Evolutionary conservation across 1,284 basidiomycete species (phyloP), one percentile per base, ranked within the genome.

Genomic region (Clitocybe nebularis): DNA sequence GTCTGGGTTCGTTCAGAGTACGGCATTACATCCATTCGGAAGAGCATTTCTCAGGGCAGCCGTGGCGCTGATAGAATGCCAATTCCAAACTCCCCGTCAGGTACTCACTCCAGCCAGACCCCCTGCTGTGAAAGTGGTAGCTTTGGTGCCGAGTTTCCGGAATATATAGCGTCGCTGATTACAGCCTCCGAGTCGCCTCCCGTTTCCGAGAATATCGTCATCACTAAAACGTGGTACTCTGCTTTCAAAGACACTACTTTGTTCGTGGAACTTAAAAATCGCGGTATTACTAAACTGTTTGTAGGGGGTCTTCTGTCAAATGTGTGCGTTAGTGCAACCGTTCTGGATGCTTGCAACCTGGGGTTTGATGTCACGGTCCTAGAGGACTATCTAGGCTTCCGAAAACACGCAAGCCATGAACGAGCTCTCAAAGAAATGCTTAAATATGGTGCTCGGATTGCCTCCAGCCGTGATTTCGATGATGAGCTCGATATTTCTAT

Each of bases 221-320:
- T 58, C 22, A 55, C 48, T 4, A 60, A 60, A 28, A 49, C 44
- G 13, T 55, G 49, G 49, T 56, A 53, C 36, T 54, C 58, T 9
- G 51, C 50, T 10, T 60, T 58, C 44, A 56, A 57, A 30, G 53
- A 52, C 8, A 55, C 53, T 5, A 29, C 42, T 10, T 44, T 58
- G 17, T 42, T 43, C 17, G 33, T 36, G 14, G 46, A 52, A 17
- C 45, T 60, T 16, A 30, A 37, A 24, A 29, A 38, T 3, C 48
- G 42, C 11, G 37, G 44, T 13, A 51, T 52, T 22, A 52, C 45
- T 19, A 38, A 52, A 13, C 19, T 60, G 17, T 58, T 46, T 21
- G 24, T 57, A 4, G 47, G 49, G 13, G 56, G 56, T 5, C 42
- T 59, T 11, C 32, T 56, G 26, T 55, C 52, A 19, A 55, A 56